Evolutionary conservation across 768 basidiomycete species (phyloP).

Genomic region (Rickenella mellea): DNA sequence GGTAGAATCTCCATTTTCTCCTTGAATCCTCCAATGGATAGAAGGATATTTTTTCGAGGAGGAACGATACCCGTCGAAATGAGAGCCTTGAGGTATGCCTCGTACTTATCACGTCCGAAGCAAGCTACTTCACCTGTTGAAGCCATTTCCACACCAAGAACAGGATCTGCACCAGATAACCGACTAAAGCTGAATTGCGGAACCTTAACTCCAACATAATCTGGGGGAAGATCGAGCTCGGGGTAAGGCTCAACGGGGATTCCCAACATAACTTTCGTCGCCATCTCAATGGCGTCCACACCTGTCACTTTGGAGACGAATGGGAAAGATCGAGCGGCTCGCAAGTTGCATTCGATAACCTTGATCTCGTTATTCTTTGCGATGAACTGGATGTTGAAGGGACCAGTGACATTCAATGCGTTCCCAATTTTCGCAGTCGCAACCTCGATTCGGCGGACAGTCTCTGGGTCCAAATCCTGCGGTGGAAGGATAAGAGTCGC

Average conservation of each 20-base stretch:
- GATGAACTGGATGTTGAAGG: constrained; percentile 99
- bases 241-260: constrained; percentile 87
- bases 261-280: constrained; percentile 96
- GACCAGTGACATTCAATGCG: constrained; percentile 95
- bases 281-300: constrained; percentile 96
- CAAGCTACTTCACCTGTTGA: constrained; percentile 99
- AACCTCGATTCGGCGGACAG: constrained; percentile 91
- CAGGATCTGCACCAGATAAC: constrained; percentile 92
- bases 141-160: constrained; percentile 98
- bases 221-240: constrained; percentile 72
- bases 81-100: constrained; percentile 95
- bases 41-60: constrained; percentile 95
- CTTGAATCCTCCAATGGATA: constrained; percentile 93
- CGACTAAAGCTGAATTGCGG: constrained; percentile 99
- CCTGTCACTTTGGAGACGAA: constrained; percentile 99
- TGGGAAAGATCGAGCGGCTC: constrained; percentile 95
- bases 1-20: constrained; percentile 97
- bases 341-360: constrained; percentile 98
- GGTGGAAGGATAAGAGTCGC: constrained; percentile 97
- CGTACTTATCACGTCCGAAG: constrained; percentile 95
- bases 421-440: constrained; percentile 97
- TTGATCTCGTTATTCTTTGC: constrained; percentile 99
- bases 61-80: constrained; percentile 92
- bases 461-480: constrained; percentile 95
- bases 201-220: constrained; percentile 98